A percentile compares a stretch with the other conserved stretches of the same genome.
These are phyloP conservation scores for Microdochium paspali DNA, from an alignment of 2,329 filamentous ascomycete genomes.

Conservation along the genomic window DNA sequence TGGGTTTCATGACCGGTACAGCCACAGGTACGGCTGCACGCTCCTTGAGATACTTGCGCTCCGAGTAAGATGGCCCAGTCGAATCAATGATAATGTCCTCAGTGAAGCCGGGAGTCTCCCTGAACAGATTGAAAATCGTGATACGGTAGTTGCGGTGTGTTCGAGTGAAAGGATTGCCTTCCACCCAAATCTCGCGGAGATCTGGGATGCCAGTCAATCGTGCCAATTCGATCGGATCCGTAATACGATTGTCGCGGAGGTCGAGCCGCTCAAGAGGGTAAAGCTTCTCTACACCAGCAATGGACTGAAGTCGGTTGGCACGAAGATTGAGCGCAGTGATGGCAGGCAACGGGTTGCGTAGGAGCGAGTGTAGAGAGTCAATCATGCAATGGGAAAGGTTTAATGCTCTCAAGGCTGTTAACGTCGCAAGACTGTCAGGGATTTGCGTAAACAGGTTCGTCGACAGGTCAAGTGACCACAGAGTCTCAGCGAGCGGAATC, in stretches of 20 bases:
- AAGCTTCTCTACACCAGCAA: conserved; percentile 83
- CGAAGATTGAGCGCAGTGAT: conserved; percentile 90
- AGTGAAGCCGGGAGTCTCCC: conserved; percentile 77
- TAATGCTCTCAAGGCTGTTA: conserved; percentile 81
- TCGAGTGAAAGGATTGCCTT: conserved; percentile 84
- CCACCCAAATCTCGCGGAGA: conserved; percentile 85
- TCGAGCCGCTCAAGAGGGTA: conserved; percentile 85
- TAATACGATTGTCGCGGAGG: conserved; percentile 79
- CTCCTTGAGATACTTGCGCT: conserved; percentile 77
- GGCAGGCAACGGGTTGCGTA: conserved; percentile 77
- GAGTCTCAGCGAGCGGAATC: conserved; percentile 71
- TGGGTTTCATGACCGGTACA: conserved; percentile 68
- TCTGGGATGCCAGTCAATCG: conserved; percentile 85
- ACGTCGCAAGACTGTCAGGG: conserved; percentile 76
- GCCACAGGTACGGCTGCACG: conserved; percentile 66
- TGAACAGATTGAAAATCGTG: conserved; percentile 93
- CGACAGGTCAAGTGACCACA: conserved; percentile 88
- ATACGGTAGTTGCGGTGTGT: conserved; percentile 79
- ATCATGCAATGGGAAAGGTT: conserved; percentile 99
- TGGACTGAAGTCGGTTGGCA: conserved; percentile 75
- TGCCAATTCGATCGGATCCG: conserved; percentile 86
- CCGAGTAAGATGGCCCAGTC: conserved; percentile 70
- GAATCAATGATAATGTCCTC: conserved; percentile 89
- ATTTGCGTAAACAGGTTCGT: conserved; percentile 91
- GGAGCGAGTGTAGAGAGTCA: conserved; percentile 79